phyloP scores from a whole-genome alignment of 495 filamentous ascomycete genomes.

The Aspergillus biplanus region DNA sequence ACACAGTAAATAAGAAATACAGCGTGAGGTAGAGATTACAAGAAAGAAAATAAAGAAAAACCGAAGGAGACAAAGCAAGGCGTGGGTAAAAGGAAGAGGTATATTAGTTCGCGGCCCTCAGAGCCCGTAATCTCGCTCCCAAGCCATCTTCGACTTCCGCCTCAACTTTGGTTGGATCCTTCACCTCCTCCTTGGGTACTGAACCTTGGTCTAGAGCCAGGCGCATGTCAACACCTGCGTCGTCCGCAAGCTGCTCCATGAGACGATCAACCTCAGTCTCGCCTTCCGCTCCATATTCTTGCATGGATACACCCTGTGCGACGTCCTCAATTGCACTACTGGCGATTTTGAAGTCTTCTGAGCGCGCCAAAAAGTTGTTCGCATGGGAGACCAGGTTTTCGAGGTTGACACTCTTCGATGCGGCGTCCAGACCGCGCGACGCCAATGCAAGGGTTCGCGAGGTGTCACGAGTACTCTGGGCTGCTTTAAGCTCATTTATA shows the following conservation, averaged over 20 bases:
- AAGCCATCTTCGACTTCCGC: constrained; percentile 49
- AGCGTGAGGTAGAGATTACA: neutral
- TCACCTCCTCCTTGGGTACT: constrained; percentile 45
- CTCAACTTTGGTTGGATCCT: constrained; percentile 38
- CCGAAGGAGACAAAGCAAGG: neutral
- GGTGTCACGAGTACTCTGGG: constrained; percentile 51
- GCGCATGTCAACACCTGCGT: constrained; percentile 51
- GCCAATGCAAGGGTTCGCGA: constrained; percentile 49
- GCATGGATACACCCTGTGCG: constrained; percentile 49
- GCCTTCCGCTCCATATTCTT: constrained; percentile 53
- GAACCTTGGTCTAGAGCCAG: constrained; percentile 43
- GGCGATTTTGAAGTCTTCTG: constrained; percentile 54
- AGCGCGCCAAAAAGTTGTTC: constrained; percentile 51
- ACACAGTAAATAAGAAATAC: neutral
- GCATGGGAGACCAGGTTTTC: constrained; percentile 49
- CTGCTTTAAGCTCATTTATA: constrained; percentile 54
- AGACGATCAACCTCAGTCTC: constrained; percentile 50
- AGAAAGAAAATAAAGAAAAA: neutral
- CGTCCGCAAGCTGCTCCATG: constrained; percentile 54
- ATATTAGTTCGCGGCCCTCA: constrained; percentile 43
- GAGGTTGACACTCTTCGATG: constrained; percentile 49
- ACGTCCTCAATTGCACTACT: constrained; percentile 52
- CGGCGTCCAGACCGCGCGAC: constrained; percentile 48
- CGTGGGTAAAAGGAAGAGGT: neutral
- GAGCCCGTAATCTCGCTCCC: constrained; percentile 45